phyloP scores from a whole-genome alignment of 495 filamentous ascomycete species.

The Tuber umbilicatum region DNA sequence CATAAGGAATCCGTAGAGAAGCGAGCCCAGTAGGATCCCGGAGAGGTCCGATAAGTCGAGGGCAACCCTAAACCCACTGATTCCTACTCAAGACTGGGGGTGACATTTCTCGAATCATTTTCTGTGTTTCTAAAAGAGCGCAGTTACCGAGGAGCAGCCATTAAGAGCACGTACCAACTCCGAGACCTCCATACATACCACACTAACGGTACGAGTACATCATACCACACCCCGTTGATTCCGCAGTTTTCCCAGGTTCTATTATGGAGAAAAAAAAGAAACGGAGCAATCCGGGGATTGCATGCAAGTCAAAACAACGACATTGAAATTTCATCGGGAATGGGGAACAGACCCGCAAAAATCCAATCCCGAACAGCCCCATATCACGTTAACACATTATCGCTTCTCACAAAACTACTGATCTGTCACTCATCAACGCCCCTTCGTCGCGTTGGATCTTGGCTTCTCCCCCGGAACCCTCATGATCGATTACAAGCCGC shows the following conservation, averaged over 20 bases:
- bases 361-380: neutral
- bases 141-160: neutral
- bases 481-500: neutral
- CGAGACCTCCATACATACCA: neutral
- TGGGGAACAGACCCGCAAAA: neutral
- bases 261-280: neutral
- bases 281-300: neutral
- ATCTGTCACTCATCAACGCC: neutral
- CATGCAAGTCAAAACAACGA: neutral
- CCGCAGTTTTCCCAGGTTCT: neutral
- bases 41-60: neutral
- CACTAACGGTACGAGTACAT: neutral
- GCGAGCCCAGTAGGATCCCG: conserved; percentile 6
- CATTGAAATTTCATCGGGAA: neutral
- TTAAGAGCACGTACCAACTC: neutral
- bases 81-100: neutral
- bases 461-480: neutral
- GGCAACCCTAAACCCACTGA: neutral
- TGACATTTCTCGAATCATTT: neutral
- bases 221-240: neutral
- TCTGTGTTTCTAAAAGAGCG: neutral
- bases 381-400: neutral
- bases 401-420: neutral
- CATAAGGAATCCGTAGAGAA: conserved; percentile 33
- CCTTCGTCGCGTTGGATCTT: neutral